These are phyloP conservation scores for Tetrahymena borealis DNA, from an alignment of 73 alveolate species.

Conservation along the genomic window DNA sequence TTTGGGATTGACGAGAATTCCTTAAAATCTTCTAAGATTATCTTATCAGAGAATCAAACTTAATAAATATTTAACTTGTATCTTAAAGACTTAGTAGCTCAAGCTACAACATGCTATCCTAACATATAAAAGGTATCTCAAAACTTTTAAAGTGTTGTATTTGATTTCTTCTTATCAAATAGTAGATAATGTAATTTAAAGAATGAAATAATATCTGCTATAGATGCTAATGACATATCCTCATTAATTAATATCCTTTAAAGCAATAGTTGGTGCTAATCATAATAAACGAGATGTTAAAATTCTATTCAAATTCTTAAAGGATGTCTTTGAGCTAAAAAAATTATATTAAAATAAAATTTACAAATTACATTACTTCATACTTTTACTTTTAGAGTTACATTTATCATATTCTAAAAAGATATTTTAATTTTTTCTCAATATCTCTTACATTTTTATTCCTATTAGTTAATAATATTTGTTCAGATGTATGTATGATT, in stretches of 20 bases:
- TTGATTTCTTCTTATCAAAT: neutral
- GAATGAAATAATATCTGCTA: neutral
- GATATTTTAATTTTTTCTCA: no score
- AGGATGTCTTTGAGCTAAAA: neutral
- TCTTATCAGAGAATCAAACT: neutral
- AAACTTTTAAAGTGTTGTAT: neutral
- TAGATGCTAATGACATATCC: neutral
- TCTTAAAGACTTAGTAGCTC: neutral
- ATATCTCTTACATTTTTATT: no score
- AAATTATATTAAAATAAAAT: no score
- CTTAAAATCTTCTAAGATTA: neutral
- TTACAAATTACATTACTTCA: neutral
- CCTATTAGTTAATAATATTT: no score
- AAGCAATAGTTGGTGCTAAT: neutral
- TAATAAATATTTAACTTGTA: neutral
- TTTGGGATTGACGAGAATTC: neutral
- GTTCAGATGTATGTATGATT: no score
- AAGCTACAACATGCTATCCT: neutral
- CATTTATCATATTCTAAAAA: no score
- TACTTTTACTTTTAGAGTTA: no score
- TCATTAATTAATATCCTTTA: neutral
- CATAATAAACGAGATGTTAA: neutral
- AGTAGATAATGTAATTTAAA: neutral
- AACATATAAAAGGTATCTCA: neutral
- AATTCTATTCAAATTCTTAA: neutral